Percentiles rank a stretch among this genome's conserved stretches.
Evolutionary conservation across 192 early-diverging fungal genomes (phyloP).

Genomic region (Pilobolus umbonatus): DNA sequence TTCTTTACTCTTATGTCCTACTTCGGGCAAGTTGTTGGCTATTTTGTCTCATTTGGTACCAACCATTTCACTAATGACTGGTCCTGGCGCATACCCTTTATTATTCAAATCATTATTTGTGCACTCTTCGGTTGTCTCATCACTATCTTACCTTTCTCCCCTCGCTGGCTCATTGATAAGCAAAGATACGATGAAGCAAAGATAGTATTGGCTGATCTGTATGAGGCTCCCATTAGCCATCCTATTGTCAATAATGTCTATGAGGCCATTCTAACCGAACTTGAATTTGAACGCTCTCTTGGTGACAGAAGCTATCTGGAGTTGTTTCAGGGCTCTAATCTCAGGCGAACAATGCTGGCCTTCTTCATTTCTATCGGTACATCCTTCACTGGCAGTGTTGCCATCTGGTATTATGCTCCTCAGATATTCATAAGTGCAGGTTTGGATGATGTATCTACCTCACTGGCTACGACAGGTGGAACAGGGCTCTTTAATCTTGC

Average conservation of each 20-base stretch:
- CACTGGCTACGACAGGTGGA: conserved; percentile 31
- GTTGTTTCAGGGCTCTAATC: conserved; percentile 50
- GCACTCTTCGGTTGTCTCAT: conserved; percentile 40
- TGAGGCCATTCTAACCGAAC: conserved; percentile 60
- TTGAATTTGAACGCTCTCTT: conserved; percentile 57
- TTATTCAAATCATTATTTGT: conserved; percentile 75
- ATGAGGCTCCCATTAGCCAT: conserved; percentile 50
- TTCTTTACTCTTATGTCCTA: conserved; percentile 87
- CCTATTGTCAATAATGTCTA: conserved; percentile 56
- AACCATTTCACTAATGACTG: conserved; percentile 36
- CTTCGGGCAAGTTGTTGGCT: conserved; percentile 68
- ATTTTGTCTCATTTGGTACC: conserved; percentile 42
- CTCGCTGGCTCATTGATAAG: conserved; percentile 78
- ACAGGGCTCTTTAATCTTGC: conserved; percentile 20
- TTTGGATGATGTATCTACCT: conserved; percentile 12
- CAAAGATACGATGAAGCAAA: conserved; percentile 68
- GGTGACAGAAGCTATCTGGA: conserved; percentile 59
- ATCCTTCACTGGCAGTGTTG: conserved; percentile 26
- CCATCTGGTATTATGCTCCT: conserved; percentile 36
- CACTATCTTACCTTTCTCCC: conserved; percentile 73
- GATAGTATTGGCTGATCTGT: conserved; percentile 58
- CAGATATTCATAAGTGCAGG: conserved; percentile 31
- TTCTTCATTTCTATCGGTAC: conserved; percentile 43
- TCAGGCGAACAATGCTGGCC: conserved; percentile 59
- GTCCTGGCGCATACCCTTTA: conserved; percentile 77